phyloP scores from a whole-genome alignment of 352 stramenopile genomes.

The Globisporangium echinulatum region DNA sequence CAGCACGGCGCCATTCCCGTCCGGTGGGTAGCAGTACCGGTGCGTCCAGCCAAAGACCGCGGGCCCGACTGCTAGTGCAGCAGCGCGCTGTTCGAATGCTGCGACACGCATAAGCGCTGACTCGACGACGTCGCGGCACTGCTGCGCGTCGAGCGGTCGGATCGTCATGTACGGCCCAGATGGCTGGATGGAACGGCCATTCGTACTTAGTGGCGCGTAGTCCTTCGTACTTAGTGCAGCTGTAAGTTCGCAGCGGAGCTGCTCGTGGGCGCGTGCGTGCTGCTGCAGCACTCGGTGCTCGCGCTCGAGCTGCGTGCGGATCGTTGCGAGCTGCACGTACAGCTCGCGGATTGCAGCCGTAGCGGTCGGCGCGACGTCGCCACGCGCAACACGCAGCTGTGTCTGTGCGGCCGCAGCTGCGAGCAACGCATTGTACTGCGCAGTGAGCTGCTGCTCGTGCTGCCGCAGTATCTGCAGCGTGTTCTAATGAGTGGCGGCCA shows the following conservation, averaged over 20 bases:
- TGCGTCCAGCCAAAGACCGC: too few relatives aligned
- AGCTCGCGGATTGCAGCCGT: slow-evolving; percentile 13
- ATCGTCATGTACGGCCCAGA: too few relatives aligned
- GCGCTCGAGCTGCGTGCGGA: slow-evolving; percentile 22
- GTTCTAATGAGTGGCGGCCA: slow-evolving; percentile 14
- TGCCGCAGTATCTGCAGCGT: slow-evolving; percentile 22
- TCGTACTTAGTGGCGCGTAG: too few relatives aligned
- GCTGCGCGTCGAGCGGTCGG: too few relatives aligned
- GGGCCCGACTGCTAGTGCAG: too few relatives aligned
- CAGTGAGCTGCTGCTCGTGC: slow-evolving; percentile 20
- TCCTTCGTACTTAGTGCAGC: too few relatives aligned
- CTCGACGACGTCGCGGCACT: too few relatives aligned
- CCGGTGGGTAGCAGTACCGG: too few relatives aligned
- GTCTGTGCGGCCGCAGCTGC: slow-evolving; percentile 7
- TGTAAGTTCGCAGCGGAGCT: slow-evolving; percentile 18
- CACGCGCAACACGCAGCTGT: slow-evolving; percentile 1
- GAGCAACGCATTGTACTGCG: slow-evolving; percentile 26
- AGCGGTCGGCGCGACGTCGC: background rate
- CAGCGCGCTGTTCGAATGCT: too few relatives aligned
- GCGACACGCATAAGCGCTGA: too few relatives aligned
- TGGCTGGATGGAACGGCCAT: too few relatives aligned
- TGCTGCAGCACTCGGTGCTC: slow-evolving; percentile 23
- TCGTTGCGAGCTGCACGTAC: slow-evolving; percentile 22
- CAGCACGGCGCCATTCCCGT: too few relatives aligned
- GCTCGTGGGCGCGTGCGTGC: slow-evolving; percentile 18